These are phyloP conservation scores for Phytophthora hibernalis DNA, from an alignment of 352 stramenopile genomes.

Conservation along the genomic window DNA sequence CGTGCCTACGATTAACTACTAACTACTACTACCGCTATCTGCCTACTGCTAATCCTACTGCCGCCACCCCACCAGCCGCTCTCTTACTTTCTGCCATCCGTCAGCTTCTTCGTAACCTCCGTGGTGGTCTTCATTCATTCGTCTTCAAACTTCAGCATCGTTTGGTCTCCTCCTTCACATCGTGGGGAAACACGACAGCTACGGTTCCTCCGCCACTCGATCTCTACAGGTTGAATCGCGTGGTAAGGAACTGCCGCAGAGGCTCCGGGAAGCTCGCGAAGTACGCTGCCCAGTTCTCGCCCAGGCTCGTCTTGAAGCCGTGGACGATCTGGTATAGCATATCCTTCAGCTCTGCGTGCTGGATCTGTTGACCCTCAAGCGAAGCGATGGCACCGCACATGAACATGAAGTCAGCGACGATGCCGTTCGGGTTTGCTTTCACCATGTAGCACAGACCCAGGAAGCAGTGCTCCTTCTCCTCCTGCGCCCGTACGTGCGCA, in stretches of 20 bases:
- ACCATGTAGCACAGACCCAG: constrained; percentile 92
- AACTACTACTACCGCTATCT: constrained; percentile 49
- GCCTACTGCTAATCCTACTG: constrained; percentile 57
- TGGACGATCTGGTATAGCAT: constrained; percentile 91
- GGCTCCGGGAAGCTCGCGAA: constrained; percentile 86
- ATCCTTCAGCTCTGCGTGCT: constrained; percentile 81
- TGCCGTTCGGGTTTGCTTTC: constrained; percentile 90
- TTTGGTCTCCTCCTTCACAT: constrained; percentile 22
- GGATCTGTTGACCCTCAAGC: constrained; percentile 80
- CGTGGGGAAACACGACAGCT: constrained; percentile 22
- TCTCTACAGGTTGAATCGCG: constrained; percentile 83
- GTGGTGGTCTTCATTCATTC: constrained; percentile 26
- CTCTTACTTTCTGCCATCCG: constrained; percentile 29
- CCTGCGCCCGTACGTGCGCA: constrained; percentile 78
- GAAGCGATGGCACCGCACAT: constrained; percentile 90
- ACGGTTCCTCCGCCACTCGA: too few relatives aligned
- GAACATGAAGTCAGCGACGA: constrained; percentile 91
- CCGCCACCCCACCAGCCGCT: constrained; percentile 34
- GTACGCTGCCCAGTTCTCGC: constrained; percentile 88
- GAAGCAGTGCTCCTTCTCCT: constrained; percentile 93
- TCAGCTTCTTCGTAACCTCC: constrained; percentile 28
- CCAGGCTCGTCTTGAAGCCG: constrained; percentile 88
- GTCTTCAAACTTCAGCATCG: constrained; percentile 18
- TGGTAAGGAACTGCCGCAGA: constrained; percentile 81
- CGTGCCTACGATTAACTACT: constrained; percentile 47